Conservation (phyloP, 805 yeast genomes). For the Cyberlindnera bimundalis region DNA sequence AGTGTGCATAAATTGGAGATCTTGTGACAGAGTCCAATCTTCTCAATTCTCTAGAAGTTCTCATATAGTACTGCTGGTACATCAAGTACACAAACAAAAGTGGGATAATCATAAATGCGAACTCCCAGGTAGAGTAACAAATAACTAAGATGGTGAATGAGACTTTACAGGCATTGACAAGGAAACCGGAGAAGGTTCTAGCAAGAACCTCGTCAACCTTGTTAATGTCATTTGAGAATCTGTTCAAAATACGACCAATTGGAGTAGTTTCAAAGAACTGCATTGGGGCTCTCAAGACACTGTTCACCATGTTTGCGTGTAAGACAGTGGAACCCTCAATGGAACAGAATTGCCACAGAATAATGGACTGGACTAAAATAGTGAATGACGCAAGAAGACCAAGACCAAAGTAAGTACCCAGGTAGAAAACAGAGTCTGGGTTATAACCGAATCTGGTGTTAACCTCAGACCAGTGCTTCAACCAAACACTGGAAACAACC, state of each 20-base stretch:
- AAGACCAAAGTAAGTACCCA: slow-evolving; percentile 69
- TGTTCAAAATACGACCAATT: slow-evolving; percentile 83
- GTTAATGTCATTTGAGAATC: slow-evolving; percentile 89
- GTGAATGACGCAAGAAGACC: slow-evolving; percentile 67
- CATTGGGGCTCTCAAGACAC: slow-evolving; percentile 89
- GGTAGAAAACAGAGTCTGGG: slow-evolving; percentile 66
- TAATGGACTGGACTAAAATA: slow-evolving; percentile 60
- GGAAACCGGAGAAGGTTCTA: slow-evolving; percentile 67
- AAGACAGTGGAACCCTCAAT: slow-evolving; percentile 75
- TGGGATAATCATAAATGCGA: slow-evolving; percentile 71
- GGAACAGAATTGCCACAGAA: slow-evolving; percentile 78
- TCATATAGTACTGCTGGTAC: slow-evolving; percentile 73
- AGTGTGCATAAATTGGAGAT: slow-evolving; percentile 80
- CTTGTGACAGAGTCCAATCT: slow-evolving; percentile 76
- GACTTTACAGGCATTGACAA: slow-evolving; percentile 59
- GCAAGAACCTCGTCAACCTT: slow-evolving; percentile 80
- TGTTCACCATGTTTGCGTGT: slow-evolving; percentile 70
- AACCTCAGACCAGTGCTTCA: slow-evolving; percentile 95
- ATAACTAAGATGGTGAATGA: slow-evolving; percentile 76
- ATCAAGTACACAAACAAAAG: slow-evolving; percentile 58
- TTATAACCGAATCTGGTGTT: slow-evolving; percentile 67
- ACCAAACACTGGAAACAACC: slow-evolving; percentile 82
- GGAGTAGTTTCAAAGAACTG: slow-evolving; percentile 95
- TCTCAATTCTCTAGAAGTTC: slow-evolving; percentile 77
- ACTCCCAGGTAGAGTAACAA: slow-evolving; percentile 83